Evolutionary conservation across 225 moss, liverwort and hornwort genomes (phyloP), one percentile per base, ranked within the genome.

Genomic region (Sphagnum tenellum): DNA sequence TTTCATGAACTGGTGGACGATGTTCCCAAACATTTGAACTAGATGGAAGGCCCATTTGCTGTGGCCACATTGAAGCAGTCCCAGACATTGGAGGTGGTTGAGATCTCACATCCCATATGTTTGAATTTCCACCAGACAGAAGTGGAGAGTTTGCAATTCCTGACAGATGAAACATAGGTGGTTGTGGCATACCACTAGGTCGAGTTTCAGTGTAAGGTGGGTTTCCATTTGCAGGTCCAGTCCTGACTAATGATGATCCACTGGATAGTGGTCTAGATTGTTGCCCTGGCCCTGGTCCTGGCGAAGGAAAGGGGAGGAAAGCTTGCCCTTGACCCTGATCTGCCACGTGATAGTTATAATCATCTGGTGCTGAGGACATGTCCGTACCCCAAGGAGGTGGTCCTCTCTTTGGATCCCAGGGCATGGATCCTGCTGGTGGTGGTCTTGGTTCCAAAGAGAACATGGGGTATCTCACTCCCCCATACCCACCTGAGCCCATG

Each of bases 291-390:
- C 61, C 61, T 11, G 9, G 48, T n/a, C 11, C n/a, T 12, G 63
- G 63, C 1, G 29, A 29, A 48, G n/a, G n/a, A 50, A 48, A 50
- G 10, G 63, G n/a, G 12, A n/a, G 5, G 50, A 64, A 64, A 13
- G 48, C 48, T n/a, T 14, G 63, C 48, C 47, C 63, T 9, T 14
- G 63, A 11, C 12, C 48, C 12, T 64, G 63, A 9, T 64, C 63
- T 48, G 7, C 11, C 9, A 64, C 49, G 4, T 50, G 63, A 11
- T 48, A 48, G 48, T 50, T 48, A 12, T 46, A 12, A 64, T 64
- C 49, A 50, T 48, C 63, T 7, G 63, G 7, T 9, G 52, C 52
- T 52, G 52, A 52, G 7, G 52, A 5, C 7, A 9, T 6, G 52
- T 52, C 52, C 52, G 9, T 52, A 52, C 52, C 52, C 52, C 52